Evolutionary conservation across 2,329 filamentous ascomycete genomes (phyloP).

Genomic region (Cladophialophora carrionii): DNA sequence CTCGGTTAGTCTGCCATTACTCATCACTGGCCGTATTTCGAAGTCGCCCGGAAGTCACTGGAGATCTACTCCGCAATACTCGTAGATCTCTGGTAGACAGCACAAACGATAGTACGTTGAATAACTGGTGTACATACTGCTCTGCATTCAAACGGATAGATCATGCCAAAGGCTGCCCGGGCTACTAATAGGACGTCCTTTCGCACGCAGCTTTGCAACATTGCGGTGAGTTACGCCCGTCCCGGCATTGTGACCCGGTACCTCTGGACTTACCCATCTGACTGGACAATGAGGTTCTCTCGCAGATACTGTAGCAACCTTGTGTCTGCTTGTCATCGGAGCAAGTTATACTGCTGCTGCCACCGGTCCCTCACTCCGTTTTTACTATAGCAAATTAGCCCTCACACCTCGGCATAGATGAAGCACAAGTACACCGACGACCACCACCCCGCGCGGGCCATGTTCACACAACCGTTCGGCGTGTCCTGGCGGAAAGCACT

Average conservation of each 20-base stretch:
- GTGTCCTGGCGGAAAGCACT: conserved; percentile 37
- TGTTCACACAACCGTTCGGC: conserved; percentile 19
- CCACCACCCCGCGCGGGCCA: conserved; percentile 11
- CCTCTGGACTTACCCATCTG: not conserved
- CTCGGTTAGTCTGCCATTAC: not conserved
- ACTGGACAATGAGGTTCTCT: not conserved
- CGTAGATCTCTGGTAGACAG: no score
- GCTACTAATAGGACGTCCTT: no score
- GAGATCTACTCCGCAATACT: not conserved
- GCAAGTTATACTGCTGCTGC: not conserved
- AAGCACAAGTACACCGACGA: conserved; percentile 21
- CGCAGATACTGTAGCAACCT: not conserved
- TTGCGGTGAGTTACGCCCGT: no score
- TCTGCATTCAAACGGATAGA: no score
- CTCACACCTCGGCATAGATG: not conserved
- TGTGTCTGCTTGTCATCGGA: not conserved
- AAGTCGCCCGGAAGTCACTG: not conserved
- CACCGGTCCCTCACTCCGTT: not conserved
- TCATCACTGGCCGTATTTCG: not conserved
- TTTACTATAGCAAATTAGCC: not conserved
- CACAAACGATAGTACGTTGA: no score
- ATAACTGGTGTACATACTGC: no score
- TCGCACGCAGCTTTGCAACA: no score
- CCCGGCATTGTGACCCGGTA: not conserved
- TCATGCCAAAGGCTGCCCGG: no score